A percentile compares a stretch with the other conserved stretches of the same genome.
Conservation (phyloP, 441 rosid species). For the Theobroma grandiflorum region DNA sequence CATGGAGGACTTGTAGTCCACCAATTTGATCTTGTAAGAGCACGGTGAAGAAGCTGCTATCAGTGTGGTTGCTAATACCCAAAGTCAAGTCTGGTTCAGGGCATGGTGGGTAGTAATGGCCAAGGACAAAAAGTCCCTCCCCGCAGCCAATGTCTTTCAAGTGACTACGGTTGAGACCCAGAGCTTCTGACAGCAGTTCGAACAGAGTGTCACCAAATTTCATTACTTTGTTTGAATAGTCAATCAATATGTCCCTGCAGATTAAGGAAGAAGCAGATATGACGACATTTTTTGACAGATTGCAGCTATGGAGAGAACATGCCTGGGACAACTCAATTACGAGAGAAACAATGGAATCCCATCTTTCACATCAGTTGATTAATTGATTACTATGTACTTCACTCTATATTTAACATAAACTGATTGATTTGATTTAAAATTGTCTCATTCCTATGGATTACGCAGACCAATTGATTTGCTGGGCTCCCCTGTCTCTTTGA, state of each 20-base stretch:
- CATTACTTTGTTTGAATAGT: slow-evolving; percentile 33
- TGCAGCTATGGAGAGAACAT: background rate
- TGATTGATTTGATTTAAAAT: no score
- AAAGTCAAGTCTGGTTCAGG: slow-evolving; percentile 39
- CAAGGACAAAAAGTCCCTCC: slow-evolving; percentile 18
- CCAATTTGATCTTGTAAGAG: slow-evolving; percentile 48
- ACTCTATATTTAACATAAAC: no score
- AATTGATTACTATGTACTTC: no score
- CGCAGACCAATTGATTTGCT: no score
- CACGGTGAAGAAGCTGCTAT: slow-evolving; percentile 38
- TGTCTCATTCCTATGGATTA: no score
- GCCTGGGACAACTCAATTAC: background rate
- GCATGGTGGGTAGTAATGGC: slow-evolving; percentile 51
- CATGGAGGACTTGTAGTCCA: slow-evolving; percentile 42
- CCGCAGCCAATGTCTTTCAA: slow-evolving; percentile 39
- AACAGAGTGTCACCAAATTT: slow-evolving; percentile 14
- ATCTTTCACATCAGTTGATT: no score
- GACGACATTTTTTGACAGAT: background rate
- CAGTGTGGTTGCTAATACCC: slow-evolving; percentile 41
- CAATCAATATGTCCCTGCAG: slow-evolving; percentile 33
- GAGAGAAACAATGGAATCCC: background rate
- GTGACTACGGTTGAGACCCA: slow-evolving; percentile 34
- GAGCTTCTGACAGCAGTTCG: slow-evolving; percentile 42
- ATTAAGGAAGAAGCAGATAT: background rate
- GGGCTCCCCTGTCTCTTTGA: no score